phyloP scores from a whole-genome alignment of 116 monocot genomes.

The Thalassia testudinum region DNA sequence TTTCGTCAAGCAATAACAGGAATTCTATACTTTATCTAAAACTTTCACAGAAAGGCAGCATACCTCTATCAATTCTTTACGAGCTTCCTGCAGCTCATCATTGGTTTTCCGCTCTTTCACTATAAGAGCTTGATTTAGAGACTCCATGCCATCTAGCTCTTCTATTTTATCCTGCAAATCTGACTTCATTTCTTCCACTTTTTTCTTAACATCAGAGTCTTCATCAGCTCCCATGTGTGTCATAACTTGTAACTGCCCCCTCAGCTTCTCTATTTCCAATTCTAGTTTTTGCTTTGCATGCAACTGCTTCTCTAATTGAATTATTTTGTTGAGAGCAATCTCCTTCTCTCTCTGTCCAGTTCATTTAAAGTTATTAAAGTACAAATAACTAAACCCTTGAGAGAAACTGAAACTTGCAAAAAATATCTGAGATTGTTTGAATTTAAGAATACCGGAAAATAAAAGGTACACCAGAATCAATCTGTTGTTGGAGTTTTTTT shows the following conservation, averaged over 20 bases:
- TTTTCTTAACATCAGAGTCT: conserved; percentile 30
- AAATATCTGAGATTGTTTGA: no score
- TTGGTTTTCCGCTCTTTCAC: conserved; percentile 50
- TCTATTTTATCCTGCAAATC: conserved; percentile 59
- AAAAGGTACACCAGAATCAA: no score
- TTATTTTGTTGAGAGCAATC: conserved; percentile 39
- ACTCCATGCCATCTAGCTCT: conserved; percentile 53
- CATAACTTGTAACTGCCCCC: conserved; percentile 61
- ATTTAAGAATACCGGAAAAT: no score
- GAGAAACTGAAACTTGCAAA: no score
- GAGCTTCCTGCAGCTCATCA: conserved; percentile 62
- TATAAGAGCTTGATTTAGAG: conserved; percentile 36
- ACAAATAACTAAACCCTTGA: no score
- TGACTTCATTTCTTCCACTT: conserved; percentile 47
- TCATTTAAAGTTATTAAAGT: background rate
- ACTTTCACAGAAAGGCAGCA: background rate
- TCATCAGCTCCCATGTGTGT: conserved; percentile 64
- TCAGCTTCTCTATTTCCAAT: conserved; percentile 72
- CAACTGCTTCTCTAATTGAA: conserved; percentile 63
- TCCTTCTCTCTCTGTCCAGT: conserved; percentile 66
- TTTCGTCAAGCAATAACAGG: no score
- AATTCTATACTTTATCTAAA: no score
- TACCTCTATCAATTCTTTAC: conserved; percentile 38
- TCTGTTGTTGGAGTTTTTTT: no score
- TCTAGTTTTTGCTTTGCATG: conserved; percentile 78